phyloP scores from a whole-genome alignment of 306 rosid species.

The Gillenia trifoliata region DNA sequence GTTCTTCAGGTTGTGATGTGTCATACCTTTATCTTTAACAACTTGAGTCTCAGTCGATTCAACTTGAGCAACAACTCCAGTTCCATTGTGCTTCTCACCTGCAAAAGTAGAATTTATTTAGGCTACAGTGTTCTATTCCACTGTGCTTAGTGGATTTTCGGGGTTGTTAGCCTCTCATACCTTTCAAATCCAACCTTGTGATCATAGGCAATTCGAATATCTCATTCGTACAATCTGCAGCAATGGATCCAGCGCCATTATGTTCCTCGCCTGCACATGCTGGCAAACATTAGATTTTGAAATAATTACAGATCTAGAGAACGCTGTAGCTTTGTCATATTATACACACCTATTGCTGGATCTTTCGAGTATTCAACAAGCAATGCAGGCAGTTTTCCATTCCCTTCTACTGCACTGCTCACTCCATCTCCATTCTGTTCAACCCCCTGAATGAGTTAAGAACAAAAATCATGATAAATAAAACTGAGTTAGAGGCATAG shows the following conservation, averaged over 20 bases:
- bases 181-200: background rate
- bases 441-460: background rate
- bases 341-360: constrained; percentile 5
- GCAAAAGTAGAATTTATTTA: background rate
- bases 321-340: background rate
- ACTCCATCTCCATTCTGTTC: background rate
- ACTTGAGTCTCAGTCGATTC: background rate
- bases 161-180: background rate
- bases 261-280: background rate
- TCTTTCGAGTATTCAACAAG: background rate
- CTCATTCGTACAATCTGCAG: background rate
- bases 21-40: background rate
- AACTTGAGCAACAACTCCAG: constrained; percentile 7
- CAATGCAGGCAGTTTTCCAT: background rate
- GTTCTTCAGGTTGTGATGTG: background rate
- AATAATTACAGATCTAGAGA: background rate
- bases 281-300: background rate
- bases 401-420: background rate
- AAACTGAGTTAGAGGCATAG: background rate
- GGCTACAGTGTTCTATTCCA: background rate
- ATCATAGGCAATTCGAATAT: background rate
- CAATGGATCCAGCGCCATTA: background rate
- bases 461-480: background rate
- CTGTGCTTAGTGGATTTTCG: background rate
- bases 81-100: background rate